Conservation (phyloP, 2,329 filamentous ascomycete genomes). For the Stagonosporopsis cucurbitacearum region DNA sequence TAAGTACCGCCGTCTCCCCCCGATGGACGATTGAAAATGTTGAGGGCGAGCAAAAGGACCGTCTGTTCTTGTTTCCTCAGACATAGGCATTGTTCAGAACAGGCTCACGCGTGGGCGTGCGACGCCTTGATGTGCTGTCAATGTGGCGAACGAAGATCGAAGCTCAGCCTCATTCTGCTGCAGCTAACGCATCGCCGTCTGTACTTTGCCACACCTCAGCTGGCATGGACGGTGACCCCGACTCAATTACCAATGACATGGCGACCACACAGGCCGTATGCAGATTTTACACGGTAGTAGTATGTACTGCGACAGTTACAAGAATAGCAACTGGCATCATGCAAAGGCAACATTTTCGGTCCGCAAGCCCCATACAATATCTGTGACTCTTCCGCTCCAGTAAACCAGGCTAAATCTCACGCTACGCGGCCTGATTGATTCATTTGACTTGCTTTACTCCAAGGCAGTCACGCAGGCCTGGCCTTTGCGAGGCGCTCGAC, state of each 20-base stretch:
- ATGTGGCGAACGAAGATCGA: constrained; percentile 37
- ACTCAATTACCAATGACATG: constrained; percentile 16
- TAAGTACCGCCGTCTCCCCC: constrained; percentile 26
- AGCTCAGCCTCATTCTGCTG: constrained; percentile 43
- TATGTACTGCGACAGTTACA: constrained; percentile 33
- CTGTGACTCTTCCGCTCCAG: constrained; percentile 42
- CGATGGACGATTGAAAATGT: constrained; percentile 33
- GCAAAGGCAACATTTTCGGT: constrained; percentile 28
- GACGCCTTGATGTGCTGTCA: constrained; percentile 41
- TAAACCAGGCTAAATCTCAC: constrained; percentile 29
- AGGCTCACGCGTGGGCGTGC: constrained; percentile 12
- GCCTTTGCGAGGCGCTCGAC: constrained; percentile 31
- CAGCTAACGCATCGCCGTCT: constrained; percentile 26
- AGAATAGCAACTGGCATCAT: constrained; percentile 31
- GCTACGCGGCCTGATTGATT: constrained; percentile 40
- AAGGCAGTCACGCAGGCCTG: constrained; percentile 17
- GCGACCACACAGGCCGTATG: constrained; percentile 11
- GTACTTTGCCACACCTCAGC: constrained; percentile 45
- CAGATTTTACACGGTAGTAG: constrained; percentile 16
- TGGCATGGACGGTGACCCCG: constrained; percentile 37
- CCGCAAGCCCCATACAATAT: constrained; percentile 30
- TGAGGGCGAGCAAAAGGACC: constrained; percentile 24
- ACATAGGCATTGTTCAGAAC: constrained; percentile 7
- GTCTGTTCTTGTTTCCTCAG: constrained; percentile 19
- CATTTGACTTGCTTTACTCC: constrained; percentile 21